These are phyloP conservation scores for Pichia sp. DNA, from an alignment of 1,139 yeast species.

Conservation along the genomic window DNA sequence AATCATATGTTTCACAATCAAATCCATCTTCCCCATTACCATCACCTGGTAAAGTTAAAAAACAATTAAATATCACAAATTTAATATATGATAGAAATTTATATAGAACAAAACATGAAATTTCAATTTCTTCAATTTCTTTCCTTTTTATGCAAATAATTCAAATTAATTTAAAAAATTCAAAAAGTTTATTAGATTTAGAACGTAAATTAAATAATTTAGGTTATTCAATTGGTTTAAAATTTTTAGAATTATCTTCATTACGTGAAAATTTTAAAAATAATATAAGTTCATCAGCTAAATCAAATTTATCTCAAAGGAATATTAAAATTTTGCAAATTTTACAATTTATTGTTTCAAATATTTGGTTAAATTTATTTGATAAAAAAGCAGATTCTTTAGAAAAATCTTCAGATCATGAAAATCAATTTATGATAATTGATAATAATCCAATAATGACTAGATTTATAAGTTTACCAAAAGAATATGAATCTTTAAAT, in stretches of 20 bases:
- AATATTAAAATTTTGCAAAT: slow-evolving; percentile 71
- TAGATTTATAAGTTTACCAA: slow-evolving; percentile 72
- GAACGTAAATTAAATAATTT: slow-evolving; percentile 68
- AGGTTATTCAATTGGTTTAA: slow-evolving; percentile 67
- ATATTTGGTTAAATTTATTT: slow-evolving; percentile 77
- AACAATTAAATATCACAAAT: slow-evolving; percentile 10
- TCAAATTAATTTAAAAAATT: slow-evolving; percentile 43
- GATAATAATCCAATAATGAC: slow-evolving; percentile 77
- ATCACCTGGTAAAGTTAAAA: slow-evolving; percentile 11
- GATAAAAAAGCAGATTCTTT: slow-evolving; percentile 81
- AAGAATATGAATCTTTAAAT: slow-evolving; percentile 70
- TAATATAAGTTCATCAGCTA: slow-evolving; percentile 41
- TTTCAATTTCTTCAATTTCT: slow-evolving; percentile 60
- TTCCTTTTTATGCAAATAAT: slow-evolving; percentile 70
- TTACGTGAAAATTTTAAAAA: slow-evolving; percentile 47
- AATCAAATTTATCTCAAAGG: slow-evolving; percentile 65
- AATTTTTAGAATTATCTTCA: slow-evolving; percentile 51
- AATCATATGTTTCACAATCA: neutral
- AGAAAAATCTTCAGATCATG: slow-evolving; percentile 77
- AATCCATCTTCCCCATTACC: slow-evolving; percentile 8
- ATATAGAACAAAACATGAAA: slow-evolving; percentile 58
- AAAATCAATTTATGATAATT: slow-evolving; percentile 78
- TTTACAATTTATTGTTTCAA: slow-evolving; percentile 75
- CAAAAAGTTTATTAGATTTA: slow-evolving; percentile 69
- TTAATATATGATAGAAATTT: slow-evolving; percentile 65